A percentile compares a stretch with the other conserved stretches of the same genome.
Conservation (phyloP, 352 stramenopile species). For the Pythium apleroticum region DNA sequence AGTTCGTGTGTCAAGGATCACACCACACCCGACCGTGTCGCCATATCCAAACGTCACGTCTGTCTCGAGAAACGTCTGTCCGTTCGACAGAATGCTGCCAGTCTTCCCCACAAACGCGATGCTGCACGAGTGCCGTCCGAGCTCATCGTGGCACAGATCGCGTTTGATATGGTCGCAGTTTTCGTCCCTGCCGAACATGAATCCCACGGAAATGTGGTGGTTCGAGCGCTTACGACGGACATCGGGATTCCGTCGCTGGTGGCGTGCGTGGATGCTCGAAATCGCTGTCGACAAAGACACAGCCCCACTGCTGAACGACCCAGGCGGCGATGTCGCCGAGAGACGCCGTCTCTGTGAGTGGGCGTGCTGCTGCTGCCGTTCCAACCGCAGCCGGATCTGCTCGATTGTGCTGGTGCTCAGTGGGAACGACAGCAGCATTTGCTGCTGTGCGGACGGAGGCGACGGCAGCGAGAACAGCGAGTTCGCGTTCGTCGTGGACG, state of each 20-base stretch:
- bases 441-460: conserved; percentile 5
- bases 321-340: conserved; percentile 2
- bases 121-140: conserved; percentile 39
- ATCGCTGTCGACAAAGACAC: conserved; percentile 12
- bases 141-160: conserved; percentile 33
- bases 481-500: conserved; percentile 3
- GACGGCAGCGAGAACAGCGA: conserved; percentile 6
- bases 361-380: conserved; percentile 33
- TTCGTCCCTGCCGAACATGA: conserved; percentile 34
- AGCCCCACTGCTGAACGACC: not conserved
- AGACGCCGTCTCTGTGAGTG: conserved; percentile 7
- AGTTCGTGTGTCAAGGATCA: conserved; percentile 58
- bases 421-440: conserved; percentile 45
- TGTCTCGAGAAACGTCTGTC: conserved; percentile 46
- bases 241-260: conserved; percentile 6
- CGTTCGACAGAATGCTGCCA: conserved; percentile 49
- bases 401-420: conserved; percentile 41
- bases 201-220: conserved; percentile 51
- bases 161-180: conserved; percentile 20
- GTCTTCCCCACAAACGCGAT: conserved; percentile 61
- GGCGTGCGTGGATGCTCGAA: conserved; percentile 17
- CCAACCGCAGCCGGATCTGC: conserved; percentile 40
- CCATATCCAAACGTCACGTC: conserved; percentile 43
- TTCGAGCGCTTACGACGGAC: conserved; percentile 28
- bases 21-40: conserved; percentile 59